Conservation (phyloP, 1,284 basidiomycete species). For the Leccinum pseudoinsigne region DNA sequence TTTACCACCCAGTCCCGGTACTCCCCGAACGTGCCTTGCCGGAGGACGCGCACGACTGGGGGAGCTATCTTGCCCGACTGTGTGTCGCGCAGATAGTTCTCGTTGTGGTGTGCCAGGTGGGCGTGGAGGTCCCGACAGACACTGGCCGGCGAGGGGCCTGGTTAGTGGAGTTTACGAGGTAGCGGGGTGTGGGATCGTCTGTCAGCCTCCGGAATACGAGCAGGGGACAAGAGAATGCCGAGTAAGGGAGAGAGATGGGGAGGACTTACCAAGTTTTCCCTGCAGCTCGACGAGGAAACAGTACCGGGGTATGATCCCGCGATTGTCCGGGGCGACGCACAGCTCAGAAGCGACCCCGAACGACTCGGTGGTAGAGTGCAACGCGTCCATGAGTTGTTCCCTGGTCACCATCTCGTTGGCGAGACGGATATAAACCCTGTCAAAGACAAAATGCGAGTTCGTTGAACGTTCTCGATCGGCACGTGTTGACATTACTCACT, state of each 20-base stretch:
- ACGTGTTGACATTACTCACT: conserved; percentile 12
- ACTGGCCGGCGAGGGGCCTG: conserved; percentile 5
- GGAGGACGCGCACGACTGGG: conserved; percentile 16
- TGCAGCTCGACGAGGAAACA: not conserved
- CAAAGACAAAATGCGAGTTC: not conserved
- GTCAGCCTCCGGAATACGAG: not conserved
- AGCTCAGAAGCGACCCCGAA: conserved; percentile 22
- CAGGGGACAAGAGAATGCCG: not conserved
- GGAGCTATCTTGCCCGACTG: conserved; percentile 9
- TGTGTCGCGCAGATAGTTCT: conserved; percentile 19
- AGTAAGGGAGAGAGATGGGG: not conserved
- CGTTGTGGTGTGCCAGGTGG: conserved; percentile 14
- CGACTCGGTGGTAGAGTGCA: conserved; percentile 15
- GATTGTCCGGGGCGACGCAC: conserved; percentile 18
- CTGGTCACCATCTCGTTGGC: conserved; percentile 23
- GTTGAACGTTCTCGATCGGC: not conserved
- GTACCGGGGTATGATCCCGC: conserved; percentile 20
- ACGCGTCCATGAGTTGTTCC: conserved; percentile 18
- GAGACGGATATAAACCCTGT: conserved; percentile 20
- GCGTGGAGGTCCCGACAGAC: conserved; percentile 12
- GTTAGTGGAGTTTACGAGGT: not conserved
- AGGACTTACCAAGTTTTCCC: not conserved
- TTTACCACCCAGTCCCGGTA: conserved; percentile 21
- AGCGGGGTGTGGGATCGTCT: not conserved
- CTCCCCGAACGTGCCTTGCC: conserved; percentile 22